Evolutionary conservation across 345 rosid species (phyloP), one percentile per base, ranked within the genome.

Genomic region (Salix caprea): DNA sequence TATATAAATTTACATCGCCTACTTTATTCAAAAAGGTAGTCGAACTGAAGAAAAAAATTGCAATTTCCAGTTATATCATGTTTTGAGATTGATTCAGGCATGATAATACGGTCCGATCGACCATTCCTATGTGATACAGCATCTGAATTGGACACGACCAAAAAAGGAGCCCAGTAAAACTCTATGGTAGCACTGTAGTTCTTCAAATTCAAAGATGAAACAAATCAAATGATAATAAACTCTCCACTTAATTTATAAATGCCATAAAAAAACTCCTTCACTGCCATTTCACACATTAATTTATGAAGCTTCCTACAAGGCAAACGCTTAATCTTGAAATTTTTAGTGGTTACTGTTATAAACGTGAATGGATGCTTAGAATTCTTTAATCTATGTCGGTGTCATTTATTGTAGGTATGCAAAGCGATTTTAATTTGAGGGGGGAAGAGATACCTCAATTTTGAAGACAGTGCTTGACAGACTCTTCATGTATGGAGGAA

Each of bases 101-200:
- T 58, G 11, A 76, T 67, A 28, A 80, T 71, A 4, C 73, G 64
- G 34, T 80, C 73, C 7, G 24, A 69, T 37, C 62, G 65, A 7
- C 76, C 76, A 58, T 60, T 39, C 23, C 79, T 71, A 18, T 71
- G 67, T n/a, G 32, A 30, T 76, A 66, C 34, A 28, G 30, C n/a
- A 56, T 80, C 83, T 13, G 76, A 66, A 76, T 71, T 80, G n/a
- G 79, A 80, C 28, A 76, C 79, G 5, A 67, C 83, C 16, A 71
- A 16, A 60, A 76, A 80, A 16, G 83, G 83, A 28, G 83, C 83
- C 83, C 83, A 80, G 52, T 71, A 80, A 56, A 75, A 80, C 64
- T 67, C 83, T 58, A 80, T 71, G 4, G 65, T 67, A 0, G 83
- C 79, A 72, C 76, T 72, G 50, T 67, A 75, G 5, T 75, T 79